Percentiles rank a stretch among this genome's conserved stretches.
Conservation (phyloP, 2,329 filamentous ascomycete genomes). For the Fusarium hostae region DNA sequence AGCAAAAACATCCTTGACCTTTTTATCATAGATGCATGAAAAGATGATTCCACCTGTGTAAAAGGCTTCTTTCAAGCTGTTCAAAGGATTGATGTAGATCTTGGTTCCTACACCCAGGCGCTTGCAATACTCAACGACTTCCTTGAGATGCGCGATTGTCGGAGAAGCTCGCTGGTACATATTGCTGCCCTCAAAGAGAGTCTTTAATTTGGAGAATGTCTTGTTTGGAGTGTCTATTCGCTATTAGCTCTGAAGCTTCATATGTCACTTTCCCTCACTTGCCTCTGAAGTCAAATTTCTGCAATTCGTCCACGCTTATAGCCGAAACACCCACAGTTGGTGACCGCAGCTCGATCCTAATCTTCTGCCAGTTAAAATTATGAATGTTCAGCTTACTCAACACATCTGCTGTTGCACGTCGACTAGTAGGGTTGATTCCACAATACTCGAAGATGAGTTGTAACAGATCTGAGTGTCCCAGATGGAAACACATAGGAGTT, state of each 20-base stretch:
- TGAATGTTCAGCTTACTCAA: constrained; percentile 89
- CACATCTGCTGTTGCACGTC: constrained; percentile 80
- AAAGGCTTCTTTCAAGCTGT: constrained; percentile 91
- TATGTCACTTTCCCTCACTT: constrained; percentile 38
- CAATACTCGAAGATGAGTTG: constrained; percentile 92
- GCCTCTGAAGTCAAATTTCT: constrained; percentile 91
- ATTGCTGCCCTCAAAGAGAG: constrained; percentile 70
- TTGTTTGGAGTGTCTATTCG: constrained; percentile 63
- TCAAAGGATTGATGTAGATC: constrained; percentile 85
- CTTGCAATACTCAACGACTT: constrained; percentile 80
- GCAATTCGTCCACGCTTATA: constrained; percentile 89
- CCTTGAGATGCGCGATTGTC: constrained; percentile 81
- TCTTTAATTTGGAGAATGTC: constrained; percentile 68
- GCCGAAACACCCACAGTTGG: constrained; percentile 83
- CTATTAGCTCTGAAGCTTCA: constrained; percentile 31
- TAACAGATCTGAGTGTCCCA: constrained; percentile 89
- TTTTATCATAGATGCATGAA: constrained; percentile 88
- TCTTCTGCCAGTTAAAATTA: constrained; percentile 83
- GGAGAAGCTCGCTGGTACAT: constrained; percentile 79
- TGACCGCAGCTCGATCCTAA: constrained; percentile 84
- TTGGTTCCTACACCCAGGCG: constrained; percentile 80
- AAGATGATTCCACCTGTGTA: constrained; percentile 89
- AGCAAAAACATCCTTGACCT: constrained; percentile 86
- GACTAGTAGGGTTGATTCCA: constrained; percentile 75
- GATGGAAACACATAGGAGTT: constrained; percentile 84